These are phyloP conservation scores for Talaromyces albobiverticillius DNA, from an alignment of 2,329 filamentous ascomycete genomes.

Conservation along the genomic window DNA sequence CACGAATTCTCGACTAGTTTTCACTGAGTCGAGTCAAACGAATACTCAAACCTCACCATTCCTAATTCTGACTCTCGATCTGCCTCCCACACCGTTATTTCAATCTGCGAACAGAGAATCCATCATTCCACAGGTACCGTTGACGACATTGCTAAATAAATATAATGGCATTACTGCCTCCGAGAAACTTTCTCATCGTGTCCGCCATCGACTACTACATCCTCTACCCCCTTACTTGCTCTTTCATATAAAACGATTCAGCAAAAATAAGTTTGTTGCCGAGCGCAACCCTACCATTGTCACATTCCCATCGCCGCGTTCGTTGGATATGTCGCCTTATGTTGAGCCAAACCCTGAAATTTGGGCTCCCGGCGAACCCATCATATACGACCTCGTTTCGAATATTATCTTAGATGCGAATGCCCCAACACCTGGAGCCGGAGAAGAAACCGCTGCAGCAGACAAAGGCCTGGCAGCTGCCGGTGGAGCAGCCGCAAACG, in stretches of 20 bases:
- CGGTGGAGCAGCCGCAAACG: constrained; percentile 26
- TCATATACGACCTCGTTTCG: constrained; percentile 92
- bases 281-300: constrained; percentile 98
- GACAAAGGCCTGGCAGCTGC: constrained; percentile 37
- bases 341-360: constrained; percentile 79
- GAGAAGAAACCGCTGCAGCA: constrained; percentile 35
- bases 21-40: constrained; percentile 84
- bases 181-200: constrained; percentile 82
- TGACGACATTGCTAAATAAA: constrained; percentile 80
- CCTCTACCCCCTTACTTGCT: constrained; percentile 87
- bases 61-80: constrained; percentile 87
- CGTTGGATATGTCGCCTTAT: constrained; percentile 84
- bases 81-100: constrained; percentile 89
- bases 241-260: constrained; percentile 97
- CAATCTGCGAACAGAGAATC: constrained; percentile 92
- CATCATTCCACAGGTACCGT: constrained; percentile 78
- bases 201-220: constrained; percentile 84
- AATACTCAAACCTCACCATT: constrained; percentile 75
- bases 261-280: constrained; percentile 90
- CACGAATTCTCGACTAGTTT: constrained; percentile 77
- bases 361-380: constrained; percentile 72
- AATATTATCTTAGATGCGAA: constrained; percentile 67
- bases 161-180: constrained; percentile 88
- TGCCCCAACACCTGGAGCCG: constrained; percentile 64
- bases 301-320: constrained; percentile 80